Evolutionary conservation across 1,284 basidiomycete species (phyloP).

Genomic region (Leccinum cinnamomeum): DNA sequence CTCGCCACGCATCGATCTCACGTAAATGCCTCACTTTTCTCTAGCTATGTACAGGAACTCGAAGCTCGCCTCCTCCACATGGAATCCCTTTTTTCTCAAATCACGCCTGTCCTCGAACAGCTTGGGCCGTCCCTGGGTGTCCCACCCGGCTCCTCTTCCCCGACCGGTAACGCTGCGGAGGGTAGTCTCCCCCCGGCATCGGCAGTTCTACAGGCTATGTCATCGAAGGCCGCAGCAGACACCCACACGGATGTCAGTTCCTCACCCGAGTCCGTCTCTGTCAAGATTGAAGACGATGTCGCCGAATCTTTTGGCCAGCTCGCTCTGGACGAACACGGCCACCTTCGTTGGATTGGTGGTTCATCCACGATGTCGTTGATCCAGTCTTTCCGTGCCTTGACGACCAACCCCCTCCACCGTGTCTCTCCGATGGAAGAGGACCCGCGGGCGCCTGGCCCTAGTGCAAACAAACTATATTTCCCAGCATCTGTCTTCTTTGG

Average conservation of each 20-base stretch:
- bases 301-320: constrained; percentile 83
- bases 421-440: constrained; percentile 82
- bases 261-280: constrained; percentile 43
- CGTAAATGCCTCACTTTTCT: constrained; percentile 21
- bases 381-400: constrained; percentile 79
- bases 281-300: constrained; percentile 70
- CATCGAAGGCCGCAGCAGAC: constrained; percentile 40
- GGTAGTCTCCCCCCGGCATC: constrained; percentile 37
- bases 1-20: constrained; percentile 9
- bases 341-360: constrained; percentile 89
- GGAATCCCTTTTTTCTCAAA: constrained; percentile 76
- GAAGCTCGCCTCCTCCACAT: constrained; percentile 81
- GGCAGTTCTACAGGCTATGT: constrained; percentile 43
- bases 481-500: constrained; percentile 87
- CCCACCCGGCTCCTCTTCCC: constrained; percentile 32
- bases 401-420: constrained; percentile 70
- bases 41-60: constrained; percentile 83
- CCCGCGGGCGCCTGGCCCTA: constrained; percentile 69
- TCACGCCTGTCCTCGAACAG: constrained; percentile 73
- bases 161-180: constrained; percentile 33
- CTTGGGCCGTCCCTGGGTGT: constrained; percentile 53
- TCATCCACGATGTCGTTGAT: constrained; percentile 90
- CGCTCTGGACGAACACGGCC: constrained; percentile 85
- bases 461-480: constrained; percentile 83
- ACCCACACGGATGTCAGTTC: constrained; percentile 33